Evolutionary conservation across 306 rosid genomes (phyloP), one percentile per base, ranked within the genome.

Genomic region (Cajanus cajan): DNA sequence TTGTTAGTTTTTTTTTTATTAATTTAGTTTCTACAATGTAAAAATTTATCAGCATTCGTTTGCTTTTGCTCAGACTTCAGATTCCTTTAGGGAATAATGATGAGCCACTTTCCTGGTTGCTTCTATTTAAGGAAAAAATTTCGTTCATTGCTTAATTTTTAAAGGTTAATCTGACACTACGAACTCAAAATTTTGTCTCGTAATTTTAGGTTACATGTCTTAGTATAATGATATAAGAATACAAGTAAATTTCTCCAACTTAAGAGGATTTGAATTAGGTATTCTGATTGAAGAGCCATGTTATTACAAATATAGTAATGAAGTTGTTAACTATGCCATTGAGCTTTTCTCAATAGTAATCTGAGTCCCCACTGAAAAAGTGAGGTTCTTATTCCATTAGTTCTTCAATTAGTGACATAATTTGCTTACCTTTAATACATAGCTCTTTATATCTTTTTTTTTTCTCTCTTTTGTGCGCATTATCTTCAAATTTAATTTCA

Each of bases 311-410:
- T 55, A 14, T 41, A 31, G 57, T 6, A 45, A 16, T 4, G 7
- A 36, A 31, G 36, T 18, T 18, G n/a, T 68, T 33, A 54, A 50
- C 7, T 8, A 34, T 16, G 71, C 1, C 13, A 59, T 43, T 44
- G 34, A 59, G 18, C 33, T 44, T 55, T 76, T 2, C 34, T 62
- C 21, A 16, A 24, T n/a, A 18, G 22, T 31, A 33, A 62, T 75
- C 47, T 4, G 10, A 28, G 22, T 76, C 72, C 37, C 62, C 50
- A 31, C 34, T 41, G 31, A 62, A 62, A 62, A 58, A 31, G 21
- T 63, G 50, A 76, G 63, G 25, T 76, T 69, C 73, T 63, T 47
- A 18, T 44, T 75, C 47, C 71, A 44, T 44, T 59, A 28, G 36
- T 63, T 13, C 36, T 45, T 31, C 71, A 62, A 62, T 22, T 55